These are phyloP conservation scores for Nigrospora osmanthi DNA, from an alignment of 2,329 filamentous ascomycete species.

Conservation along the genomic window DNA sequence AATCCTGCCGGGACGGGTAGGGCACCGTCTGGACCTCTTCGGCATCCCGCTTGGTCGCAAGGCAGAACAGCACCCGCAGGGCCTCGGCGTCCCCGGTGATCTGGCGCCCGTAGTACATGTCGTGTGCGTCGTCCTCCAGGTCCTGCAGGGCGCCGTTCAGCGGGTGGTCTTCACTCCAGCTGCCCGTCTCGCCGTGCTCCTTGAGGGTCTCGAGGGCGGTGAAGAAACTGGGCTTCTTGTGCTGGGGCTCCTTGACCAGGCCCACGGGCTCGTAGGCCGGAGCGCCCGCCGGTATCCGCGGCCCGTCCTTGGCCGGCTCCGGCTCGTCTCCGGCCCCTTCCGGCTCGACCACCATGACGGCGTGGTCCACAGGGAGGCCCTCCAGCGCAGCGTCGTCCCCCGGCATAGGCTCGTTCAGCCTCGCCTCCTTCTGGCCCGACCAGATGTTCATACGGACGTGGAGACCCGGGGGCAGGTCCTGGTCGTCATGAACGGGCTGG, in stretches of 20 bases:
- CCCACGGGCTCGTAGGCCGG: conserved; percentile 51
- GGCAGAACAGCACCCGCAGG: conserved; percentile 47
- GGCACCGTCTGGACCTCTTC: conserved; percentile 10
- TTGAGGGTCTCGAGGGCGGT: conserved; percentile 42
- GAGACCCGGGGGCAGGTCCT: conserved; percentile 56
- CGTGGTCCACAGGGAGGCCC: conserved; percentile 43
- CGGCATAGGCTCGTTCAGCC: conserved; percentile 54
- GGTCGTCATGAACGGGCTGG: conserved; percentile 53
- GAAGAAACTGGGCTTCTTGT: conserved; percentile 32
- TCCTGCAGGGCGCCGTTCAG: conserved; percentile 45
- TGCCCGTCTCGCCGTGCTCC: conserved; percentile 22
- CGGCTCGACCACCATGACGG: conserved; percentile 48
- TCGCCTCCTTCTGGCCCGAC: conserved; percentile 57
- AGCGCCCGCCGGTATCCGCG: conserved; percentile 36
- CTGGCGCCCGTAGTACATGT: conserved; percentile 62
- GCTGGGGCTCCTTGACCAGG: conserved; percentile 43
- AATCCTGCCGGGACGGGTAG: conserved; percentile 25
- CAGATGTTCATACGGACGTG: conserved; percentile 59
- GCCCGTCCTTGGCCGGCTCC: conserved; percentile 22
- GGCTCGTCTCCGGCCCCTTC: too few species aligned
- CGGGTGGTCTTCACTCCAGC: conserved; percentile 12
- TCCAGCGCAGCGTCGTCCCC: conserved; percentile 31
- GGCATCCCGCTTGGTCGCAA: conserved; percentile 31
- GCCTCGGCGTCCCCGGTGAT: conserved; percentile 48
- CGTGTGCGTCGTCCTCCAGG: conserved; percentile 58